These are phyloP conservation scores for Globisporangium irregulare DNA, from an alignment of 352 stramenopile genomes.

Conservation along the genomic window DNA sequence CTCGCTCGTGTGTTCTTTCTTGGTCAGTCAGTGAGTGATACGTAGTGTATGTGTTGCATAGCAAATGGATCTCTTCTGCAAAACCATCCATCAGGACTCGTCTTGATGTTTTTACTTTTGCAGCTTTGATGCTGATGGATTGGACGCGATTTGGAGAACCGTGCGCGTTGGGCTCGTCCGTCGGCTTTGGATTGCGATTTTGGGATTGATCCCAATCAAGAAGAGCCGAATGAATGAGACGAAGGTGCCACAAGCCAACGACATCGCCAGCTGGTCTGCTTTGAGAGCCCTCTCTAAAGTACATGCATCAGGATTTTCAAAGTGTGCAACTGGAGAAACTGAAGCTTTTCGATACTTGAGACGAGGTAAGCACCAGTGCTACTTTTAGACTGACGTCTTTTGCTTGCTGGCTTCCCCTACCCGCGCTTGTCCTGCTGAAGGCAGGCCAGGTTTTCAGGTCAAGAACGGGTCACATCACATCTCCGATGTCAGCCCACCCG, in stretches of 20 bases:
- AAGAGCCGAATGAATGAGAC: conserved; percentile 3
- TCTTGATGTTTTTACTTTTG: neutral
- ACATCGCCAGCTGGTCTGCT: neutral
- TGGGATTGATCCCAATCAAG: neutral
- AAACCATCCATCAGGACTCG: no score
- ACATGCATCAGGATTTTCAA: no score
- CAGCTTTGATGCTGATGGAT: neutral
- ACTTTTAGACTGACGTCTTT: conserved; percentile 11
- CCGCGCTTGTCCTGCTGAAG: no score
- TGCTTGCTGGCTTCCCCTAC: neutral
- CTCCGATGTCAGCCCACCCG: neutral
- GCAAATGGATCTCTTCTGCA: no score
- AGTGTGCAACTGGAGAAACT: neutral
- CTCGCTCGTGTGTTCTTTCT: no score
- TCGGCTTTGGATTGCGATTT: neutral
- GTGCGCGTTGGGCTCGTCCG: no score
- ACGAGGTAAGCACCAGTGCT: neutral
- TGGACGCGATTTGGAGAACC: neutral
- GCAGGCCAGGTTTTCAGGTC: no score
- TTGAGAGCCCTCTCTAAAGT: neutral
- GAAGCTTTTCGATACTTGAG: conserved; percentile 7
- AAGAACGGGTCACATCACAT: neutral
- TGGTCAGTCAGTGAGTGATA: no score
- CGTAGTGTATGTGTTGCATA: no score
- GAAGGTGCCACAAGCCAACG: neutral